Evolutionary conservation across 202 grass and related monocot species (phyloP).

Genomic region (Setaria viridis): DNA sequence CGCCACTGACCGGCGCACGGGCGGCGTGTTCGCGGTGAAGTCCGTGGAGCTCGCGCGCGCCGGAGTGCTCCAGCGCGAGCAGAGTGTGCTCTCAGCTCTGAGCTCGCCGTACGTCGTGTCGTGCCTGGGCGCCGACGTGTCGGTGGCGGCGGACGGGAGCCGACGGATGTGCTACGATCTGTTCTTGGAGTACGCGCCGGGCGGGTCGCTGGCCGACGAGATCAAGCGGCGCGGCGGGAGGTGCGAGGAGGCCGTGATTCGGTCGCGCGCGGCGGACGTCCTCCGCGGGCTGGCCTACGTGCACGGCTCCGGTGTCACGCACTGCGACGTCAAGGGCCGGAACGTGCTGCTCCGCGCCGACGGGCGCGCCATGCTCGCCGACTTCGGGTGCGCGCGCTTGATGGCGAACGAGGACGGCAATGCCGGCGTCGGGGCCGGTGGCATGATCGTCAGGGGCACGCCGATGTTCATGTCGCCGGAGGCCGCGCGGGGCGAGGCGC

Average conservation of each 20-base stretch:
- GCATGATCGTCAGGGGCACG: slow-evolving; percentile 39
- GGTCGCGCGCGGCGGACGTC: slow-evolving; percentile 43
- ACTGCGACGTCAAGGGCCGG: slow-evolving; percentile 68
- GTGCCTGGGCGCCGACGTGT: slow-evolving; percentile 53
- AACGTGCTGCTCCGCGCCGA: slow-evolving; percentile 68
- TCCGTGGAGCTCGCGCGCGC: slow-evolving; percentile 49
- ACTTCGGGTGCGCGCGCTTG: slow-evolving; percentile 66
- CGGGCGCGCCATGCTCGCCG: slow-evolving; percentile 67
- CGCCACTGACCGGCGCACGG: slow-evolving; percentile 36
- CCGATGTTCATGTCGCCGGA: slow-evolving; percentile 81
- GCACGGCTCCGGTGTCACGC: slow-evolving; percentile 45
- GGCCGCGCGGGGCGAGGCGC: slow-evolving; percentile 70
- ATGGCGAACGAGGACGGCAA: neutral
- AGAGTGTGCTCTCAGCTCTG: slow-evolving; percentile 59
- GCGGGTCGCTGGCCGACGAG: slow-evolving; percentile 71
- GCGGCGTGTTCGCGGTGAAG: slow-evolving; percentile 72
- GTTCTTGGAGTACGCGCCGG: slow-evolving; percentile 70
- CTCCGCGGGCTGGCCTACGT: slow-evolving; percentile 54
- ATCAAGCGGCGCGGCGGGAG: slow-evolving; percentile 31
- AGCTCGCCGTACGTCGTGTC: slow-evolving; percentile 56
- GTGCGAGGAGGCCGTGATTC: slow-evolving; percentile 48
- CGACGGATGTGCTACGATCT: slow-evolving; percentile 40
- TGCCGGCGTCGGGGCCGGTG: neutral
- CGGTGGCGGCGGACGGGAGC: slow-evolving; percentile 9
- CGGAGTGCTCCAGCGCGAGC: slow-evolving; percentile 47